These are phyloP conservation scores for Haplosporangium sp. DNA, from an alignment of 371 early-diverging fungal species.

Conservation along the genomic window DNA sequence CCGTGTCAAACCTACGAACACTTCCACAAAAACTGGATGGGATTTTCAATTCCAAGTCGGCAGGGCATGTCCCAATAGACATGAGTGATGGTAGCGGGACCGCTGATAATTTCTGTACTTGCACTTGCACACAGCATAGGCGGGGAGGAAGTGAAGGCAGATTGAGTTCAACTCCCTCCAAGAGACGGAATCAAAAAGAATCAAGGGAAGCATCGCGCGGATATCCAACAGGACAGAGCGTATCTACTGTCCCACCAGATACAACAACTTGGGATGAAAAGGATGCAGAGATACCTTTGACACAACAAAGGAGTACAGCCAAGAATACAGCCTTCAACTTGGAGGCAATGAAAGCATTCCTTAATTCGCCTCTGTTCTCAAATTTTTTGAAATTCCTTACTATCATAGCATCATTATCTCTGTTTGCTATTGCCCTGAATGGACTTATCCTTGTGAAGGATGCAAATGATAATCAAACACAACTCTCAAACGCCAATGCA, in stretches of 20 bases:
- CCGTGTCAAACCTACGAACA: constrained; percentile 14
- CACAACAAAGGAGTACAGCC: constrained; percentile 13
- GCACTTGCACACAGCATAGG: constrained; percentile 31
- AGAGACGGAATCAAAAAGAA: constrained; percentile 32
- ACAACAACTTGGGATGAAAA: constrained; percentile 52
- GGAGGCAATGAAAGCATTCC: constrained; percentile 42
- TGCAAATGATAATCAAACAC: constrained; percentile 13
- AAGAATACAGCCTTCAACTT: constrained; percentile 50
- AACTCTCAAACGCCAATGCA: constrained; percentile 37
- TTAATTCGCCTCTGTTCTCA: constrained; percentile 55
- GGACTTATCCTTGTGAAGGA: constrained; percentile 35
- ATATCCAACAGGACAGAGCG: constrained; percentile 43
- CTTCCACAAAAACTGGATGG: constrained; percentile 38
- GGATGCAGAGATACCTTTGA: constrained; percentile 14
- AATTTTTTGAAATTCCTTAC: constrained; percentile 44
- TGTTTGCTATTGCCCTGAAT: constrained; percentile 47
- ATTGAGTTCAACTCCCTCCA: constrained; percentile 1
- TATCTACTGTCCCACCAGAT: constrained; percentile 34
- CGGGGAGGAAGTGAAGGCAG: neutral
- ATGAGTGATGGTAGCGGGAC: neutral
- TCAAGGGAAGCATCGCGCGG: constrained; percentile 29
- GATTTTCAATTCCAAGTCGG: constrained; percentile 23
- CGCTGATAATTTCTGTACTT: constrained; percentile 23
- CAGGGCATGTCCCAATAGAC: constrained; percentile 10
- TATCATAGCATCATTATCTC: constrained; percentile 38